phyloP scores from a whole-genome alignment of 169 alveolate genomes.

The Neospora caninum region DNA sequence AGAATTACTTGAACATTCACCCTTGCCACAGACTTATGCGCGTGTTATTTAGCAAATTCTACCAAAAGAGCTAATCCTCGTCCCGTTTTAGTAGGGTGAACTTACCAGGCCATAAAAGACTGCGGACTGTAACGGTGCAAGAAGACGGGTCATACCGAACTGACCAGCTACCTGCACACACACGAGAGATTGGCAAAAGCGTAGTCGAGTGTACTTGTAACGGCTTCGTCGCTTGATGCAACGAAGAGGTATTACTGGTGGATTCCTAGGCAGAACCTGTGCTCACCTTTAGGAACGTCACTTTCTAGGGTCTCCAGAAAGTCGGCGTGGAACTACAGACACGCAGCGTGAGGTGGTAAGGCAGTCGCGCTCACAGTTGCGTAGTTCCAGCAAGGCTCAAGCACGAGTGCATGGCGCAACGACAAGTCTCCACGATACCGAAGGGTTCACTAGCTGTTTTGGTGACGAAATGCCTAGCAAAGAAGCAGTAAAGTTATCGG shows the following conservation, averaged over 20 bases:
- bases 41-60: too few species aligned
- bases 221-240: not conserved
- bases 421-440: too few species aligned
- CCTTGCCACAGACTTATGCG: too few species aligned
- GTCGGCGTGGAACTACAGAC: slow-evolving; percentile 47
- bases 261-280: not conserved
- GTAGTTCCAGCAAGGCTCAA: too few species aligned
- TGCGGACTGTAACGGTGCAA: slow-evolving; percentile 52
- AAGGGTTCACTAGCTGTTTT: too few species aligned
- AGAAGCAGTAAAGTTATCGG: too few species aligned
- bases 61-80: too few species aligned
- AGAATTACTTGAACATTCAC: too few species aligned
- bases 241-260: not conserved
- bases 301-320: slow-evolving; percentile 48
- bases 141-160: slow-evolving; percentile 56
- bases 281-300: slow-evolving; percentile 65
- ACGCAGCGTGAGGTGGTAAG: not conserved
- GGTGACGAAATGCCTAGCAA: too few species aligned
- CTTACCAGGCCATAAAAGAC: slow-evolving; percentile 65
- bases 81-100: too few species aligned
- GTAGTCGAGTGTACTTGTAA: not conserved
- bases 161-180: slow-evolving; percentile 58
- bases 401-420: too few species aligned
- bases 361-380: not conserved
- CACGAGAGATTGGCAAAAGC: not conserved